phyloP scores from a whole-genome alignment of 2,329 filamentous ascomycete genomes.

The Trichoderma atrobrunneum region DNA sequence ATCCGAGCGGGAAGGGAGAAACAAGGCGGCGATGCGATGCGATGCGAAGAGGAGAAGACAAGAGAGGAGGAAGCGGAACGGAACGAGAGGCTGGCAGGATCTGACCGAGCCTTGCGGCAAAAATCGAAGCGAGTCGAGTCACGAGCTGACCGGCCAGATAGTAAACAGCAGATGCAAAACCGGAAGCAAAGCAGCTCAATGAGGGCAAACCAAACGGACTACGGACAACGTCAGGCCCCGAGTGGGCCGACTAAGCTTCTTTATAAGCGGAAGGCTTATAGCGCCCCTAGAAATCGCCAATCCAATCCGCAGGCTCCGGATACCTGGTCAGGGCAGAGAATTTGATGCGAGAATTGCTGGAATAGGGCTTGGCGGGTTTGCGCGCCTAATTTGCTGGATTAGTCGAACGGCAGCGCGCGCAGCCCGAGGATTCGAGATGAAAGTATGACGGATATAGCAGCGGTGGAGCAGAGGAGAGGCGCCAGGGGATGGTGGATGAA shows the following conservation, averaged over 20 bases:
- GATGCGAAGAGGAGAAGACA: background rate
- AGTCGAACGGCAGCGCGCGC: background rate
- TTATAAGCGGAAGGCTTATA: constrained; percentile 4
- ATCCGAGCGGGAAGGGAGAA: background rate
- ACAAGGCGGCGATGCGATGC: background rate
- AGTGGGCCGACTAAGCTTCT: constrained; percentile 16
- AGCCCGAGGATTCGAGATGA: constrained; percentile 4
- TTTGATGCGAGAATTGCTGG: background rate
- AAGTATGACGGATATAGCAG: background rate
- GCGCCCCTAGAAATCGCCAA: constrained; percentile 2
- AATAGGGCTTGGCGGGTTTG: background rate
- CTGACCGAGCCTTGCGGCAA: background rate
- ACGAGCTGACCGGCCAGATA: background rate
- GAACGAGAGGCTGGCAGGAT: background rate
- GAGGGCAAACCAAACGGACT: constrained; percentile 2
- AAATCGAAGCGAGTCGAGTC: background rate
- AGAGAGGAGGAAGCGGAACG: background rate
- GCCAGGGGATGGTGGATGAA: background rate
- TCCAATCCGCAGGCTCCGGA: constrained; percentile 1
- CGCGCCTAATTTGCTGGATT: background rate
- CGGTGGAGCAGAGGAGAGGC: constrained; percentile 9
- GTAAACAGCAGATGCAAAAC: background rate
- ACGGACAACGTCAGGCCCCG: constrained; percentile 12
- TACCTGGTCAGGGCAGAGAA: background rate
- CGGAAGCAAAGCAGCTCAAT: background rate